These are phyloP conservation scores for Mortierella sp. DNA, from an alignment of 371 early-diverging fungal species.

Conservation along the genomic window DNA sequence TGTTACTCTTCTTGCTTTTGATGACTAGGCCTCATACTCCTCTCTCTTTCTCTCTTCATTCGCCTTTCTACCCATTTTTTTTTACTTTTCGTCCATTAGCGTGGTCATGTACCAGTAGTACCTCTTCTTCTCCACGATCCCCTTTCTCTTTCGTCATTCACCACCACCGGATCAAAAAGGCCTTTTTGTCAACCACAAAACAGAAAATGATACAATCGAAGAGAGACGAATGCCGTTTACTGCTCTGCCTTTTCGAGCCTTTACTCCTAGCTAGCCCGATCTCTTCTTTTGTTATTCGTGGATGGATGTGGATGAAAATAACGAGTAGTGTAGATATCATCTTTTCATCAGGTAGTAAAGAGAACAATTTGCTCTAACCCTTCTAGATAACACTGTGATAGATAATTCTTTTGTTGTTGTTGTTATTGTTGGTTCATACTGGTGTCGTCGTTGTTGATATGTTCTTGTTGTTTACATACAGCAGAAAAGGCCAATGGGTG, in stretches of 20 bases:
- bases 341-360: not conserved
- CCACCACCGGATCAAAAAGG: not conserved
- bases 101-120: too few species aligned
- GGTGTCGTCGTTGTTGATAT: not conserved
- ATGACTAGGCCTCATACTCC: not conserved
- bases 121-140: not conserved
- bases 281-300: not conserved
- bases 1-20: not conserved
- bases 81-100: not conserved
- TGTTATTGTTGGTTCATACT: not conserved
- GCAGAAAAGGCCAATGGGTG: not conserved
- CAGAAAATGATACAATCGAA: not conserved
- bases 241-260: not conserved
- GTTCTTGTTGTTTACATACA: not conserved
- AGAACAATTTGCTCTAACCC: not conserved
- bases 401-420: not conserved
- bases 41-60: not conserved
- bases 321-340: not conserved
- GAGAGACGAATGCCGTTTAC: not conserved
- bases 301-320: not conserved
- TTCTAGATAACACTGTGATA: slow-evolving; percentile 1
- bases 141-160: not conserved
- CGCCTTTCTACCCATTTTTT: not conserved
- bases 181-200: not conserved
- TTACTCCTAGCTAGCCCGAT: not conserved